These are phyloP conservation scores for Daldinia vernicosa DNA, from an alignment of 495 filamentous ascomycete species.

Conservation along the genomic window DNA sequence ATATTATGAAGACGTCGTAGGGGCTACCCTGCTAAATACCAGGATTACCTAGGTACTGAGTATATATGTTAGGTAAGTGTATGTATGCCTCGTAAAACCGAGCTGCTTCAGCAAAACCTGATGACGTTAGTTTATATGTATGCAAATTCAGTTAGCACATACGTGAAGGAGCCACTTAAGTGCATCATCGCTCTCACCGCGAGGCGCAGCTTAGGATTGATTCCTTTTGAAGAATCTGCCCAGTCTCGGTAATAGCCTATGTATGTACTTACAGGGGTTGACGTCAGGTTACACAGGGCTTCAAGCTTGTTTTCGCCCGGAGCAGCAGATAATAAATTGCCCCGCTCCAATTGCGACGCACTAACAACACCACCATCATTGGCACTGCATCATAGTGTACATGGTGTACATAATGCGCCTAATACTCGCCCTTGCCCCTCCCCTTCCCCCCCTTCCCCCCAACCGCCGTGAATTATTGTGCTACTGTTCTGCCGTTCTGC, in stretches of 20 bases:
- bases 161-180: conserved; percentile 15
- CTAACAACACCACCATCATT: conserved; percentile 13
- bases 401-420: too few species aligned
- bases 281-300: conserved; percentile 34
- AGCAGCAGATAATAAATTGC: conserved; percentile 12
- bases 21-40: not conserved
- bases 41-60: too few species aligned
- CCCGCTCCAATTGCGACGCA: conserved; percentile 26
- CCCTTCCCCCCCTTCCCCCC: not conserved
- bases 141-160: conserved; percentile 26
- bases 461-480: not conserved
- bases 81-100: conserved; percentile 17
- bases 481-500: not conserved
- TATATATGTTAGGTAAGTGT: too few species aligned
- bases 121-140: conserved; percentile 7
- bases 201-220: conserved; percentile 23
- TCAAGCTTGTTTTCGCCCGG: conserved; percentile 34
- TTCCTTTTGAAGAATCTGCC: not conserved
- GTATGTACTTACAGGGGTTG: conserved; percentile 19
- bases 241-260: not conserved
- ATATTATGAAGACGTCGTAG: conserved; percentile 1
- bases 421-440: conserved; percentile 15
- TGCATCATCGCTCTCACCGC: conserved; percentile 33
- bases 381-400: conserved; percentile 29
- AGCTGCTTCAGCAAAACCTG: conserved; percentile 19